Evolutionary conservation across 2,329 filamentous ascomycete species (phyloP), one percentile per base, ranked within the genome.

Genomic region (Alternaria gansuensis): DNA sequence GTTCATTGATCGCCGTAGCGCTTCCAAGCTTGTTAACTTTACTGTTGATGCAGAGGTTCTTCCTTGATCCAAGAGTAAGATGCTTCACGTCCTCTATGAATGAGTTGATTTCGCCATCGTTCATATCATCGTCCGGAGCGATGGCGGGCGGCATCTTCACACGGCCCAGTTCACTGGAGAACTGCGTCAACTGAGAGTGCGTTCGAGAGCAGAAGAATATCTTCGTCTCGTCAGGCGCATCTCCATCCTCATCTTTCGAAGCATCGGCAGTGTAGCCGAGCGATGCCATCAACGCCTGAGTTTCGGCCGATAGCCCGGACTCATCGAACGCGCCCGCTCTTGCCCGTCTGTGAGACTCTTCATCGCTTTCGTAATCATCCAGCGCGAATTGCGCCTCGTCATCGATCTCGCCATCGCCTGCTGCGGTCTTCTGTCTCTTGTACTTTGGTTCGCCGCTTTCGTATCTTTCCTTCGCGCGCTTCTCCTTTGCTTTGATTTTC

Each of bases 161-260:
- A 28, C 92, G 87, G 2, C 89, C 87, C 49, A 97, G 80, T 75
- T 97, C 93, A 40, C 88, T 85, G 17, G 94, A 88, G 76, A 97
- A 96, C 73, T 97, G 93, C 1, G 90, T 90, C 13, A 97, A 80
- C 72, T 97, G 93, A 3, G 93, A 97, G 76, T 97, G 93, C 1
- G 93, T 97, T 72, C 93, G 86, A 7, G 93, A 97, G 55, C 93
- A 95, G 78, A 94, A 97, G 77, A 91, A 96, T 51, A 97, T 91
- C 82, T 94, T 96, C 50, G 90, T 82, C 64, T 90, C 87, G 54
- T 92, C 87, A 11, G 86, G 82, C 7, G 83, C 76, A 36, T 85
- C 81, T 26, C 43, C 59, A n/a, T 82, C 77, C 5, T 82, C 79
- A 8, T 84, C 80, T 7, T 82, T 79, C 14, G 75, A 67, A 11